These are phyloP conservation scores for Cutaneotrichosporon sp. DNA, from an alignment of 1,284 basidiomycete genomes.

Conservation along the genomic window DNA sequence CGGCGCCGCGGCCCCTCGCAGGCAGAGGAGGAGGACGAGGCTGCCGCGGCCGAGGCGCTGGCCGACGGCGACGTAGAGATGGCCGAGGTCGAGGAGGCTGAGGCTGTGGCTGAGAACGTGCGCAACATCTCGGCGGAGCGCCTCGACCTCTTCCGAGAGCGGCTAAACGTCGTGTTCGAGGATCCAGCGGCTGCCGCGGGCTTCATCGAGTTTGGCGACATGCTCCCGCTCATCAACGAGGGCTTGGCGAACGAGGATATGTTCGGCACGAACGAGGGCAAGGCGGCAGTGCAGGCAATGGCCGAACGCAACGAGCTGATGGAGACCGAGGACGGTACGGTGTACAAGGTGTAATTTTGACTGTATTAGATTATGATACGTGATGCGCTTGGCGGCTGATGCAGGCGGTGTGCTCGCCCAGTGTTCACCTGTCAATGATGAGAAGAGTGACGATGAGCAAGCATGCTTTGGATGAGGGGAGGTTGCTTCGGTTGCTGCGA, in stretches of 20 bases:
- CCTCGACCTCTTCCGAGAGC: conserved; percentile 72
- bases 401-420: too few species aligned
- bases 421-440: too few species aligned
- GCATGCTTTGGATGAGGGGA: background rate
- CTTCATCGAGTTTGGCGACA: conserved; percentile 67
- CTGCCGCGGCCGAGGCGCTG: conserved; percentile 29
- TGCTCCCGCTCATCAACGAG: conserved; percentile 77
- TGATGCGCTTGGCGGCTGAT: background rate
- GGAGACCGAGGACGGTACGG: conserved; percentile 76
- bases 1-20: background rate
- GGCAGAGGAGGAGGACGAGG: conserved; percentile 27
- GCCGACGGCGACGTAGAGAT: conserved; percentile 32
- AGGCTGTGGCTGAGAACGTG: conserved; percentile 55
- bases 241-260: conserved; percentile 68
- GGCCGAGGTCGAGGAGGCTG: conserved; percentile 36
- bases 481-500: too few species aligned
- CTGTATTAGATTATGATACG: conserved; percentile 1
- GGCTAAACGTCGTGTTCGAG: conserved; percentile 70
- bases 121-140: conserved; percentile 38
- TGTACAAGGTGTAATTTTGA: conserved; percentile 55
- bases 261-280: conserved; percentile 80
- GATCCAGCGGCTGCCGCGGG: conserved; percentile 72
- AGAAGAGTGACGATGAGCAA: background rate
- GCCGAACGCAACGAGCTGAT: conserved; percentile 81
- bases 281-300: conserved; percentile 74